Base-by-base conservation (phyloP, 495 filamentous ascomycete species). In the Talaromyces thailandensis region DNA sequence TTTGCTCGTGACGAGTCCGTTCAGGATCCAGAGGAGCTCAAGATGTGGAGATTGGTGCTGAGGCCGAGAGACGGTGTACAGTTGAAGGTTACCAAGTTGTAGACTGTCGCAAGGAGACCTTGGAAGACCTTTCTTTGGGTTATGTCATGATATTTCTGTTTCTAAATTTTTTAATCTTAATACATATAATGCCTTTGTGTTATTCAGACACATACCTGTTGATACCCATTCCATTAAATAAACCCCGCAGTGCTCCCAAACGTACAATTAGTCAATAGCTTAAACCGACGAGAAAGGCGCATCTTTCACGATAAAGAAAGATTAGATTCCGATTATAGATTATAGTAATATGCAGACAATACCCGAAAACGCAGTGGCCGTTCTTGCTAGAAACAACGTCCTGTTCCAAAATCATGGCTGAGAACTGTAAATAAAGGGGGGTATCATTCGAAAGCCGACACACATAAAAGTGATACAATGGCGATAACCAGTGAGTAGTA, bases 21-120 rank as follows among this genome's bases (percentile, higher is more conserved):
- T 7, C 71, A 72, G 3, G 74, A 82, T 62, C 80, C 79, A 7
- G 80, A 82, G 69, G 68, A 76, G 18, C 75, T 75, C 73, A 82
- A 82, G 70, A 81, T 81, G 79, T 82, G 79, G 80, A 69, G 79
- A 6, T 62, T 82, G 28, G 79, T 82, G 35, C 62, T 82, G 64
- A 68, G 80, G 61, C 80, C 80, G 2, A 76, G 74, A 68, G 74
- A 79, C 61, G 80, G 80, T 7, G 71, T 82, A 16, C 71, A 69
- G 0, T 72, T 80, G 56, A 77, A 72, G 69, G 70, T 74, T 12
- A 76, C 65, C 14, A 61, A 61, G 16, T 28, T 61, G 18, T 45
- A 45, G 51, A 55, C 23, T 55, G n/a, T 55, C 14, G 16, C 14
- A 40, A 40, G 51, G 51, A 2, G 28, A 6, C 23, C 11, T 28